Base-by-base conservation (phyloP, 1,284 basidiomycete species). In the Gomphus sp. region DNA sequence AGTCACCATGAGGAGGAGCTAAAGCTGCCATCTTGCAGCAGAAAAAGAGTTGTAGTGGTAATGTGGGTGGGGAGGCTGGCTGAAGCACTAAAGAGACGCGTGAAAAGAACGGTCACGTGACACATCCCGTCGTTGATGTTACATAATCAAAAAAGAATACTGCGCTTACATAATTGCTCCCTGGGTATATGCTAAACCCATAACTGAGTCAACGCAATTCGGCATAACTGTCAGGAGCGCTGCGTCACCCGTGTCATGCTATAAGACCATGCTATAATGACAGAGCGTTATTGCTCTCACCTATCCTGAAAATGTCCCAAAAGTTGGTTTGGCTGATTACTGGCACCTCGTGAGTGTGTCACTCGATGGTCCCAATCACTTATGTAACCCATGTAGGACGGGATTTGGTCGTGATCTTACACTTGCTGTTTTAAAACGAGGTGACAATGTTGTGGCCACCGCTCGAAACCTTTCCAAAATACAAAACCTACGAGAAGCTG, bases 391-490 rank as follows among this genome's bases (percentile, higher is more conserved):
- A 4, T 37, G 11, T 54, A 60, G 66, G n/a, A 62, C 65, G 16
- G 67, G 66, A 33, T 53, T 68, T 41, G 67, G 67, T 25, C 63
- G 64, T 36, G 64, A 65, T 8, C 59, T 68, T 16, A 61, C 64
- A 18, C 60, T 64, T 25, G 65, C 62, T 11, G 67, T 62, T 16
- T 58, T 68, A 7, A 50, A 63, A 33, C 61, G 66, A 14, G 66
- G 66, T 28, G 66, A 68, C 39, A 62, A 68, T 52, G 70, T 71
- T 52, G 69, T 71, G 49, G 70, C 70, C 3, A 71, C 70, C 0
- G 67, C 62, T 22, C 62, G 63, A 2, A 68, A 64, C 9, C 33
- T 71, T 22, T 43, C 22, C 37, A 64, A 67, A 61, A 61, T 71
- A 44, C 62, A 60, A 2, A 66, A 70, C 43, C 61, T 72, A 10